Percentiles rank a stretch among this genome's conserved stretches.
These are phyloP conservation scores for Skeletonema costatum DNA, from an alignment of 108 stramenopile genomes.

Conservation along the genomic window DNA sequence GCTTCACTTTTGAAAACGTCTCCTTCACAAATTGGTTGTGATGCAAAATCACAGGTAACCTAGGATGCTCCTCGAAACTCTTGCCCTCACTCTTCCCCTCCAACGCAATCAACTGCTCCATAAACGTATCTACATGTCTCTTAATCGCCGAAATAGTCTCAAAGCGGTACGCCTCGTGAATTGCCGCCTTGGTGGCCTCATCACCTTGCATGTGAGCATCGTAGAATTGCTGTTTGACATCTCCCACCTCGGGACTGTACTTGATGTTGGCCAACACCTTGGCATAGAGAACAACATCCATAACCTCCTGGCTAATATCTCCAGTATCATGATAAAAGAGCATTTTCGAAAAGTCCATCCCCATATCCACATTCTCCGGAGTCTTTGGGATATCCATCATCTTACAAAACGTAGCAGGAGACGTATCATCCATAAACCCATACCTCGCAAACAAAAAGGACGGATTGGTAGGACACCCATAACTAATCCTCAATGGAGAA, in stretches of 20 bases:
- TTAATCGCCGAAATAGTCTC: constrained; percentile 52
- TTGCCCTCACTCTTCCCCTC: constrained; percentile 44
- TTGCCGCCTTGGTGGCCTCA: constrained; percentile 35
- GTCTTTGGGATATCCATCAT: constrained; percentile 54
- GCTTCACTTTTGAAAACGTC: constrained; percentile 58
- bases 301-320: constrained; percentile 47
- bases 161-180: constrained; percentile 58
- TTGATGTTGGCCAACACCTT: constrained; percentile 38
- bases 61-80: constrained; percentile 55
- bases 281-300: constrained; percentile 50
- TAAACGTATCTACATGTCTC: constrained; percentile 58
- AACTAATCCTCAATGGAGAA: constrained; percentile 43
- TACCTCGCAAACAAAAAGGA: constrained; percentile 50
- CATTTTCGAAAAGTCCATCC: constrained; percentile 48
- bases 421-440: constrained; percentile 53
- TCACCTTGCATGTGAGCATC: constrained; percentile 59
- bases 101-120: constrained; percentile 45
- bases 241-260: constrained; percentile 26
- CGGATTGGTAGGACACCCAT: constrained; percentile 50
- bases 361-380: constrained; percentile 39
- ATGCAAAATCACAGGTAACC: constrained; percentile 53
- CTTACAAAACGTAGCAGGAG: constrained; percentile 53
- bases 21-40: constrained; percentile 59
- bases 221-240: constrained; percentile 53
- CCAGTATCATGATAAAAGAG: constrained; percentile 56